A percentile compares a stretch with the other conserved stretches of the same genome.
These are phyloP conservation scores for Hyphopichia khmerensis DNA, from an alignment of 1,139 yeast genomes.

Conservation along the genomic window DNA sequence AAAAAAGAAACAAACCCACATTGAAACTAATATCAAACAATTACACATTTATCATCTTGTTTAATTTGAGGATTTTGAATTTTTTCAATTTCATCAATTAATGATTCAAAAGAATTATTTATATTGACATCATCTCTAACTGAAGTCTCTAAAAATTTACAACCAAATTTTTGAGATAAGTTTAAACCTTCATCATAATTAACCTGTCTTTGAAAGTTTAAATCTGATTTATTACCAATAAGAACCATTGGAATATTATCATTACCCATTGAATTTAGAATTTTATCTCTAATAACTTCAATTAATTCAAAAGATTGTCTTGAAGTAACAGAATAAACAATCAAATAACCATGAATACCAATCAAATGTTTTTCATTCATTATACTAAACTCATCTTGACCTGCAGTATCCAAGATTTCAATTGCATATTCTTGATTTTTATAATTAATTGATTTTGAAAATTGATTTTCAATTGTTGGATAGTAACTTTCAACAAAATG, in stretches of 20 bases:
- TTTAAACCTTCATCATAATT: conserved; percentile 60
- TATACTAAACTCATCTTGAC: conserved; percentile 89
- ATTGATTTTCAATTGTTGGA: conserved; percentile 91
- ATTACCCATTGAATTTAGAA: conserved; percentile 71
- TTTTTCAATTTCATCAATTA: conserved; percentile 71
- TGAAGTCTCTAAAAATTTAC: conserved; percentile 78
- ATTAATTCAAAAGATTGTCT: conserved; percentile 78
- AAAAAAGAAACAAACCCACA: too few species aligned
- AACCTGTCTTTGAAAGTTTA: conserved; percentile 65
- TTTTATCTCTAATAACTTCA: conserved; percentile 78
- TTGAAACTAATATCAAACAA: conserved; percentile 11
- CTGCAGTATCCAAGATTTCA: conserved; percentile 90
- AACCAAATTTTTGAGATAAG: conserved; percentile 60
- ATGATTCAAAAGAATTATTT: conserved; percentile 59
- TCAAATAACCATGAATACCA: conserved; percentile 81
- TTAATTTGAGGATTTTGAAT: conserved; percentile 48
- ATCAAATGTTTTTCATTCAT: conserved; percentile 81
- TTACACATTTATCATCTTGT: conserved; percentile 38
- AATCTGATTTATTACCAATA: conserved; percentile 83
- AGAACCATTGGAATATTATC: conserved; percentile 76
- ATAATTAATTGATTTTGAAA: conserved; percentile 67
- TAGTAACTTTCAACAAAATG: conserved; percentile 88
- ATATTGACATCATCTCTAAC: conserved; percentile 76
- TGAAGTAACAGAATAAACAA: conserved; percentile 81
- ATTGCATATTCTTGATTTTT: conserved; percentile 78